Base-by-base conservation (phyloP, 306 rosid species). In the Begonia peltatifolia region DNA sequence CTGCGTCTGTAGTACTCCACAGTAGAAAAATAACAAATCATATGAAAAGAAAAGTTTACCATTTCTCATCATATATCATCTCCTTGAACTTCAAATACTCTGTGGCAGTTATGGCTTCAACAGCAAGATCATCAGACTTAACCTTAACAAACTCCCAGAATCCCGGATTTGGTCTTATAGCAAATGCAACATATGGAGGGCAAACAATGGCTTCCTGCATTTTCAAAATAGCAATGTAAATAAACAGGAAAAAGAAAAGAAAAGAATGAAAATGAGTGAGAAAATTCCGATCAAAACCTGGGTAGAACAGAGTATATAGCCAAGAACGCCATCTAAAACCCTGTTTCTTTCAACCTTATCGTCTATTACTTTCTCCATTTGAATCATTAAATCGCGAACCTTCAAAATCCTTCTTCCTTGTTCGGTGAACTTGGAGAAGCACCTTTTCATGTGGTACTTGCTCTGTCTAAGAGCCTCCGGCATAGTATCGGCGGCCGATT, bases 151-250 rank as follows among this genome's bases (percentile, higher is more conserved):
- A 79, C 67, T 88, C 97, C 95, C 95, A 88, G 49, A 71, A 67
- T 42, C 96, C 96, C 20, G 97, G 97, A 65, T 64, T 68, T 55
- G 81, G 87, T 76, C 97, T 77, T 52, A 88, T 46, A 35, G 83
- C 77, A 71, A 88, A 88, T 14, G 85, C 84, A 59, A 88, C 78
- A 77, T 73, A 52, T 42, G 97, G 97, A 61, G 97, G 93, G 53
- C 60, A 14, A 9, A 74, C 93, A 52, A 78, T 69, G n/a, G 97
- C 97, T 73, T 82, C 97, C 97, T 88, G 67, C 60, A 74, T 65
- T 25, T 58, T 53, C 49, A 55, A 46, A 9, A 41, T 4, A 46
- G 43, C 12, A 11, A 14, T 6, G 12, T 6, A 41, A 50, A 20
- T 4, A 57, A 16, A 18, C 7, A 36, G 15, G 63, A 46, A 12